Conservation (phyloP, 179 eudicot genomes). For the Vitellaria paradoxa region DNA sequence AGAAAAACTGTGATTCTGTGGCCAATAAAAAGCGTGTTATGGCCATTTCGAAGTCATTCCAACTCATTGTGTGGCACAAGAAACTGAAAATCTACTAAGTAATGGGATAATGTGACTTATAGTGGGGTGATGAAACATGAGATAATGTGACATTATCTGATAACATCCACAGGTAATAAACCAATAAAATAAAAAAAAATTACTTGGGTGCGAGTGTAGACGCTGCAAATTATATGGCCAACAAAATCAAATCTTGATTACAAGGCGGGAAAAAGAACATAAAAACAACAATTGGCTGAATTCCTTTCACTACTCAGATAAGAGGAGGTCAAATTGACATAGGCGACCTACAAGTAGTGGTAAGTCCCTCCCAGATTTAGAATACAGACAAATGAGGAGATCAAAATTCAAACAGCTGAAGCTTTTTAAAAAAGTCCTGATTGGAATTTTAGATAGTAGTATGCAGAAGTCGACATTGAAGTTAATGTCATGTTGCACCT, state of each 20-base stretch:
- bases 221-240: too few relatives aligned
- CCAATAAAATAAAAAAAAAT: too few relatives aligned
- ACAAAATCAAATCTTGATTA: too few relatives aligned
- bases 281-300: too few relatives aligned
- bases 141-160: background rate
- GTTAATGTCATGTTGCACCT: background rate
- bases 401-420: background rate
- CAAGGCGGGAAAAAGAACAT: too few relatives aligned
- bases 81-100: background rate
- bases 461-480: background rate
- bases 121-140: background rate
- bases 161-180: too few relatives aligned
- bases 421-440: background rate
- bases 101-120: background rate
- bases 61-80: background rate
- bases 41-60: background rate
- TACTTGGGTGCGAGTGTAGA: too few relatives aligned
- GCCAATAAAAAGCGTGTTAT: background rate
- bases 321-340: too few relatives aligned
- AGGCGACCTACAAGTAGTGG: background rate
- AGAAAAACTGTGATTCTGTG: background rate
- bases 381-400: background rate
- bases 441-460: background rate
- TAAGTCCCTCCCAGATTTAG: background rate
- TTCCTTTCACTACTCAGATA: too few relatives aligned